These are phyloP conservation scores for Grifola frondosa DNA, from an alignment of 1,284 basidiomycete species.

Conservation along the genomic window DNA sequence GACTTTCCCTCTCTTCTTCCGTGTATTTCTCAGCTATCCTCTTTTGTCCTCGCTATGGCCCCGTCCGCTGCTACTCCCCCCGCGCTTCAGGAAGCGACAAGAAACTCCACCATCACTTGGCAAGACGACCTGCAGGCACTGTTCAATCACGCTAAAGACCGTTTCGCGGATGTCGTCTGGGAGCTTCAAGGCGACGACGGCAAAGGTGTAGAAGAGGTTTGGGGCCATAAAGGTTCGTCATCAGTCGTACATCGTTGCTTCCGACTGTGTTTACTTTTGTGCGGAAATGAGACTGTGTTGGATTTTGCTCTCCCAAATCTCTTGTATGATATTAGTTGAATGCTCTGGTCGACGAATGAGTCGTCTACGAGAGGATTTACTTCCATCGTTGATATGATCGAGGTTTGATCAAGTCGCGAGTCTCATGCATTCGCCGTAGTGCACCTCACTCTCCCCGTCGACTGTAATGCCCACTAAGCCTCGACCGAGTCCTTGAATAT, in stretches of 20 bases:
- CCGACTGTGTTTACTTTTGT: not conserved
- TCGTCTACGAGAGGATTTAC: too few species aligned
- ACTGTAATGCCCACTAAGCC: too few species aligned
- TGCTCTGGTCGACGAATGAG: too few species aligned
- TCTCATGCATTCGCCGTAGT: not conserved
- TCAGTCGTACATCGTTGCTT: not conserved
- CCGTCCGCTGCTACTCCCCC: constrained; percentile 40
- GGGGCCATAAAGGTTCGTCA: constrained; percentile 83
- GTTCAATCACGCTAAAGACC: constrained; percentile 77
- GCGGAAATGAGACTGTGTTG: too few species aligned
- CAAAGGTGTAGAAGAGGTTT: constrained; percentile 60
- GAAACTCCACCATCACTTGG: constrained; percentile 68
- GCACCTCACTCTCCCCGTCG: not conserved
- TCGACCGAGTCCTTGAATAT: not conserved
- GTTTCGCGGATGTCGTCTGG: constrained; percentile 95
- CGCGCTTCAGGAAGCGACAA: constrained; percentile 61
- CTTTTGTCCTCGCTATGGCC: constrained; percentile 18
- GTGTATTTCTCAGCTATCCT: constrained; percentile 1
- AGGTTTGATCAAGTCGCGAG: not conserved
- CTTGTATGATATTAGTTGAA: too few species aligned
- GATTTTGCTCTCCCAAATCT: too few species aligned
- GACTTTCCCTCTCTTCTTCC: constrained; percentile 12
- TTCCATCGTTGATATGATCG: not conserved
- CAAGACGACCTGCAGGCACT: constrained; percentile 74
- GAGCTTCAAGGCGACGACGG: constrained; percentile 56